Percentiles rank a stretch among this genome's conserved stretches.
phyloP scores from a whole-genome alignment of 257 asterid species.

The Solanum chmielewskii region DNA sequence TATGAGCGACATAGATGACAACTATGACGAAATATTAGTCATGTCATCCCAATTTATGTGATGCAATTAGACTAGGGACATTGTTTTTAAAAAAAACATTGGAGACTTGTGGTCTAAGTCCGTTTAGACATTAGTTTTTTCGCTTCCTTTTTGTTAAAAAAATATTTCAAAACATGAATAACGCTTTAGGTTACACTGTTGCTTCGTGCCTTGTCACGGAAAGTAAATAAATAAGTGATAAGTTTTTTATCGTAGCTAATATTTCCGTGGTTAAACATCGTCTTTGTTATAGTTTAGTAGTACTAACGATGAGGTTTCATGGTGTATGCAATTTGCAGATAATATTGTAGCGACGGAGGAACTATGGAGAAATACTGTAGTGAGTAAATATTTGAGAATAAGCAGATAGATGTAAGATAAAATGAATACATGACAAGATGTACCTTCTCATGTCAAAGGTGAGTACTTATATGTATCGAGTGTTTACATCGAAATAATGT shows the following conservation, averaged over 20 bases:
- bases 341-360: neutral
- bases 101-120: neutral
- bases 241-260: neutral
- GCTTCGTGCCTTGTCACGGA: neutral
- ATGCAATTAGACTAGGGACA: neutral
- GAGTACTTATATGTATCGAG: neutral
- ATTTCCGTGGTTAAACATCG: neutral
- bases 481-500: neutral
- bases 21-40: neutral
- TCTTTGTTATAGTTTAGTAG: neutral
- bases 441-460: neutral
- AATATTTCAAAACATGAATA: neutral
- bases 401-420: neutral
- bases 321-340: neutral
- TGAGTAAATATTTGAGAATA: neutral
- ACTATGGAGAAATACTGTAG: neutral
- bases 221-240: neutral
- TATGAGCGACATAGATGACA: neutral
- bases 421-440: neutral
- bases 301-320: neutral
- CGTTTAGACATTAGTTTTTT: neutral
- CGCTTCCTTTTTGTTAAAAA: neutral
- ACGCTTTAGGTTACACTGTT: neutral
- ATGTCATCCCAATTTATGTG: neutral
- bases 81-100: rapidly evolving